These are phyloP conservation scores for Pleoardoris graminearum DNA, from an alignment of 2,329 filamentous ascomycete genomes.

Conservation along the genomic window DNA sequence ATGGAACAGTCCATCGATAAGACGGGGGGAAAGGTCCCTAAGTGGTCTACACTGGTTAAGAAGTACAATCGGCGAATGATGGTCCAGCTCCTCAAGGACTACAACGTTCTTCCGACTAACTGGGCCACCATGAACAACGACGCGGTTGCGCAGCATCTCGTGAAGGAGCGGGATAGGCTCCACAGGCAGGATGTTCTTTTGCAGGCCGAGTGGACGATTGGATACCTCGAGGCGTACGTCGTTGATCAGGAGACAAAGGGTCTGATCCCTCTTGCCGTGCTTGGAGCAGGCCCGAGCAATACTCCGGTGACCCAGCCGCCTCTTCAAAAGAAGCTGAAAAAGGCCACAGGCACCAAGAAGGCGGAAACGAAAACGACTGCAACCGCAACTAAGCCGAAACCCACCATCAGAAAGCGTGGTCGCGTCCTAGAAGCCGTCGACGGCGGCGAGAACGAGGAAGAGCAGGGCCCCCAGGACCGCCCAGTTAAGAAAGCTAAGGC, in stretches of 20 bases:
- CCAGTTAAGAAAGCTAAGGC: too few relatives aligned
- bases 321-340: not conserved
- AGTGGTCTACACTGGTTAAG: not conserved
- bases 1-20: not conserved
- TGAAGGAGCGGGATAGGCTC: not conserved
- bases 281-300: not conserved
- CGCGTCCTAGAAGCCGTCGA: too few relatives aligned
- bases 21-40: not conserved
- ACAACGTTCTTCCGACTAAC: not conserved
- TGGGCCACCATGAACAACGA: not conserved
- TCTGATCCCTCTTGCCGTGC: not conserved
- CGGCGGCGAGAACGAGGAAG: too few relatives aligned
- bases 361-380: too few relatives aligned
- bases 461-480: too few relatives aligned
- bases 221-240: not conserved
- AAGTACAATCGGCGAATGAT: not conserved
- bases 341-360: not conserved
- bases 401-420: too few relatives aligned
- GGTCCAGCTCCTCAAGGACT: not conserved
- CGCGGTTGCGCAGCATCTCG: not conserved
- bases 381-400: too few relatives aligned
- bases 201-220: not conserved
- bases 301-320: not conserved
- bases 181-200: not conserved
- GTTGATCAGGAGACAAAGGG: not conserved